Percentiles rank a stretch among this genome's conserved stretches.
Conservation (phyloP, 2,329 filamentous ascomycete genomes). For the Ophiosphaerella narmari region DNA sequence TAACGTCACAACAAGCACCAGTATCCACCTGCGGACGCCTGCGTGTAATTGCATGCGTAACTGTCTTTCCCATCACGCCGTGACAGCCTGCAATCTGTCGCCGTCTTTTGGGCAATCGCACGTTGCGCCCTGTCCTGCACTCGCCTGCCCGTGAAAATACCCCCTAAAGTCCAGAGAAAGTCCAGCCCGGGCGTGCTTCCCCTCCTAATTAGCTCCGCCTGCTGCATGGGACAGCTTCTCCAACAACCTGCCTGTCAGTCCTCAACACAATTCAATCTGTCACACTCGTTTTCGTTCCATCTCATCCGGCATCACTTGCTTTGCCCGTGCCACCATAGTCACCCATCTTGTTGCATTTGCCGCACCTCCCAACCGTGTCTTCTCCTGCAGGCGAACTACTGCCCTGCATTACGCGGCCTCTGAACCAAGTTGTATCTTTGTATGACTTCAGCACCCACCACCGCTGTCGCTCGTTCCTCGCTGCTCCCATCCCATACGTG, state of each 20-base stretch:
- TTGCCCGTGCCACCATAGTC: constrained; percentile 22
- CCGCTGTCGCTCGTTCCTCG: constrained; percentile 16
- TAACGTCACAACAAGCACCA: constrained; percentile 14
- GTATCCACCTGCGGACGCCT: not conserved
- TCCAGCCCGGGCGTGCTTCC: constrained; percentile 7
- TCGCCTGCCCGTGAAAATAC: not conserved
- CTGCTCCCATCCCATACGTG: constrained; percentile 17
- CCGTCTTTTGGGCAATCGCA: not conserved
- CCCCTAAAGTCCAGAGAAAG: constrained; percentile 1
- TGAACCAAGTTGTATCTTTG: constrained; percentile 8
- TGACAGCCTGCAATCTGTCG: not conserved
- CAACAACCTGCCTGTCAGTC: constrained; percentile 2
- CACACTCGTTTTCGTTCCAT: constrained; percentile 15
- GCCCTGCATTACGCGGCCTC: constrained; percentile 34
- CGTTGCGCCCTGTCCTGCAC: not conserved
- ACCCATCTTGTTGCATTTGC: constrained; percentile 24
- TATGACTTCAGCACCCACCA: constrained; percentile 12
- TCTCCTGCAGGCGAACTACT: constrained; percentile 14
- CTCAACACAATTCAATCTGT: constrained; percentile 5
- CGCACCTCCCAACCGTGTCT: constrained; percentile 17
- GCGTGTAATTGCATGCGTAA: constrained; percentile 4
- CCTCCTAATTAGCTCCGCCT: constrained; percentile 8
- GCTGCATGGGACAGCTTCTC: not conserved
- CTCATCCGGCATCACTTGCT: constrained; percentile 29
- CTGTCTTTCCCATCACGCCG: not conserved